Conservation (phyloP, 345 rosid genomes). For the Populus pruinosa region DNA sequence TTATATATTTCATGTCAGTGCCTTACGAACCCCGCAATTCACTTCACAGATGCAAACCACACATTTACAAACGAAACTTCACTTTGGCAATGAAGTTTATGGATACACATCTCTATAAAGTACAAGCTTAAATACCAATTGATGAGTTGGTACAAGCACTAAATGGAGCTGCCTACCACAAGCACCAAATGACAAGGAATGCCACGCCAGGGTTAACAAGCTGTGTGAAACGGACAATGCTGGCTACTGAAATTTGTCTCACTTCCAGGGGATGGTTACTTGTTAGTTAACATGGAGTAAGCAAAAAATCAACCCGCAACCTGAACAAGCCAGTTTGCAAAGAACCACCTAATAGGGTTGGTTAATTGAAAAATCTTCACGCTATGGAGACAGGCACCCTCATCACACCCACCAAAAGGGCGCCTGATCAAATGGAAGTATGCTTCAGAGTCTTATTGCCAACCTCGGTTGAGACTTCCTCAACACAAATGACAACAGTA, state of each 20-base stretch:
- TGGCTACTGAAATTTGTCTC: not conserved
- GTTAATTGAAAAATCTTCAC: not conserved
- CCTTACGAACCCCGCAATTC: not conserved
- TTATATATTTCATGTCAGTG: not conserved
- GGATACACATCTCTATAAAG: not conserved
- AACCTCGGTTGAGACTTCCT: not conserved
- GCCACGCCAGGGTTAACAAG: not conserved
- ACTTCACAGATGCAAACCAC: not conserved
- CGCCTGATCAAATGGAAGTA: not conserved
- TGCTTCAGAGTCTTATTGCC: not conserved
- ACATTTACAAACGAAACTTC: not conserved
- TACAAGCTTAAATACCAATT: not conserved
- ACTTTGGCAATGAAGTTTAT: not conserved
- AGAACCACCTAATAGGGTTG: not conserved
- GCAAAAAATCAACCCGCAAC: not conserved
- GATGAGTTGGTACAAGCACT: not conserved
- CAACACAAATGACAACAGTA: constrained; percentile 10
- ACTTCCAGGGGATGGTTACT: not conserved
- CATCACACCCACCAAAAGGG: not conserved
- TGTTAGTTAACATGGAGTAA: constrained; percentile 4
- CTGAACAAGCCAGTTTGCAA: not conserved
- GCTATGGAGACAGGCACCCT: not conserved
- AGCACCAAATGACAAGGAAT: not conserved
- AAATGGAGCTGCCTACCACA: not conserved
- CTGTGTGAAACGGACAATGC: not conserved